These are phyloP conservation scores for Zopfia rhizophila DNA, from an alignment of 2,329 filamentous ascomycete species.

Conservation along the genomic window DNA sequence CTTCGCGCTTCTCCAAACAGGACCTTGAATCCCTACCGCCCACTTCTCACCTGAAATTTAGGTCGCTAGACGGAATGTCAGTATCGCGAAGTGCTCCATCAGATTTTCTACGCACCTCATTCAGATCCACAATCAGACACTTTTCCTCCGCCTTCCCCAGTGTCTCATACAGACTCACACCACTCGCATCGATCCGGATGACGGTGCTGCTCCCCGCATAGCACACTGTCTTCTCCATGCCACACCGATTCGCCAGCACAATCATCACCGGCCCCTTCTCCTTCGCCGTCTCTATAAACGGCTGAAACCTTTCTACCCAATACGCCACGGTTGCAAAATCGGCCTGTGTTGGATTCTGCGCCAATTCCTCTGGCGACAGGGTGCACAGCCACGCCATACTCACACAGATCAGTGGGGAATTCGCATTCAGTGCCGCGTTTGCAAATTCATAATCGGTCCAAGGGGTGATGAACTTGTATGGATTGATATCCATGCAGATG, in stretches of 20 bases:
- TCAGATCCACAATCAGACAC: conserved; percentile 74
- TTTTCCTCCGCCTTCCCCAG: conserved; percentile 76
- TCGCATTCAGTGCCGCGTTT: conserved; percentile 65
- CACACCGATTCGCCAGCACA: conserved; percentile 76
- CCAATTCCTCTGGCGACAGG: conserved; percentile 59
- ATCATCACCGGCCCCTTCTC: conserved; percentile 68
- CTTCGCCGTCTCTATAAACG: conserved; percentile 54
- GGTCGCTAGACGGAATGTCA: conserved; percentile 25
- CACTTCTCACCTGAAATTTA: conserved; percentile 47
- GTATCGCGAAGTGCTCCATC: background rate
- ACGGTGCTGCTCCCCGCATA: conserved; percentile 82
- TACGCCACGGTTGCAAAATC: conserved; percentile 80
- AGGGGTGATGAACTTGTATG: conserved; percentile 68
- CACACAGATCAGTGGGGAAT: conserved; percentile 72
- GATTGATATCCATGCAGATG: conserved; percentile 71
- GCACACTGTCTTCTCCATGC: conserved; percentile 70
- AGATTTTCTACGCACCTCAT: conserved; percentile 40
- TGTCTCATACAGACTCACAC: conserved; percentile 75
- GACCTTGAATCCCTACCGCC: conserved; percentile 22
- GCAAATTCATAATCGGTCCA: conserved; percentile 68
- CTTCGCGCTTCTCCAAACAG: too few species aligned
- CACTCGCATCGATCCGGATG: conserved; percentile 71
- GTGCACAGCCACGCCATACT: conserved; percentile 82
- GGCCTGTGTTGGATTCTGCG: conserved; percentile 63
- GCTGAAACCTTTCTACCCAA: conserved; percentile 78